Conservation (phyloP, 1,284 basidiomycete genomes). For the Microstroma glucosiphilum region DNA sequence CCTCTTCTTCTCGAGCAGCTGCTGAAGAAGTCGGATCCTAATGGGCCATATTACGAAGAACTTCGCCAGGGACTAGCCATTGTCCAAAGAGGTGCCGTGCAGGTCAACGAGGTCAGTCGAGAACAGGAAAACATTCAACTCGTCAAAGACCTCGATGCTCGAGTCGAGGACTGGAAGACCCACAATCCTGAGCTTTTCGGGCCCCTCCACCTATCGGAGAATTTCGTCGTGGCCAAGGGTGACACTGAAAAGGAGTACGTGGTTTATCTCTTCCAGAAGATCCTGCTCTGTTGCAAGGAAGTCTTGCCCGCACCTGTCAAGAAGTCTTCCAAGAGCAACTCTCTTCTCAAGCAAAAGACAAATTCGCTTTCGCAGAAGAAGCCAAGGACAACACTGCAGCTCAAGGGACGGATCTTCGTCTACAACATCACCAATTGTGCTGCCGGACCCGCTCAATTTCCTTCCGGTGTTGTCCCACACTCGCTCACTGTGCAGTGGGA, state of each 20-base stretch:
- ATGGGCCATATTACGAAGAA: slow-evolving; percentile 60
- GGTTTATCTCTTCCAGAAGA: slow-evolving; percentile 97
- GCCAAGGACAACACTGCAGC: slow-evolving; percentile 66
- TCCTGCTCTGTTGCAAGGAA: slow-evolving; percentile 97
- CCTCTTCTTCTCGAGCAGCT: slow-evolving; percentile 58
- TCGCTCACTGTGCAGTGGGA: slow-evolving; percentile 57
- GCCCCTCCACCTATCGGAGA: slow-evolving; percentile 82
- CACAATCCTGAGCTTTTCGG: slow-evolving; percentile 92
- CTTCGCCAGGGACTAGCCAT: slow-evolving; percentile 75
- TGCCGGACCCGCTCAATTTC: slow-evolving; percentile 50
- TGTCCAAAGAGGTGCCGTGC: slow-evolving; percentile 86
- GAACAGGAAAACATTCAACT: slow-evolving; percentile 73
- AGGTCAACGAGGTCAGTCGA: slow-evolving; percentile 90
- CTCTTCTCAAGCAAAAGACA: slow-evolving; percentile 36
- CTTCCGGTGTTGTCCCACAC: not conserved
- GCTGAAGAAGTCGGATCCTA: slow-evolving; percentile 60
- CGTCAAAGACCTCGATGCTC: slow-evolving; percentile 76
- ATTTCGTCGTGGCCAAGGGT: slow-evolving; percentile 91
- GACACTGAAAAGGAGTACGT: slow-evolving; percentile 96
- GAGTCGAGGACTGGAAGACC: slow-evolving; percentile 99
- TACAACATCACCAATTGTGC: slow-evolving; percentile 81
- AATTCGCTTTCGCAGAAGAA: slow-evolving; percentile 22
- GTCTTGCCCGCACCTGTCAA: slow-evolving; percentile 54
- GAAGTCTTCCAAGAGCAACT: slow-evolving; percentile 46
- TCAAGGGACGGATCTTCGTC: slow-evolving; percentile 96